Percentiles rank a stretch among this genome's conserved stretches.
These are phyloP conservation scores for Cairneyella variabilis DNA, from an alignment of 495 filamentous ascomycete genomes.

Conservation along the genomic window DNA sequence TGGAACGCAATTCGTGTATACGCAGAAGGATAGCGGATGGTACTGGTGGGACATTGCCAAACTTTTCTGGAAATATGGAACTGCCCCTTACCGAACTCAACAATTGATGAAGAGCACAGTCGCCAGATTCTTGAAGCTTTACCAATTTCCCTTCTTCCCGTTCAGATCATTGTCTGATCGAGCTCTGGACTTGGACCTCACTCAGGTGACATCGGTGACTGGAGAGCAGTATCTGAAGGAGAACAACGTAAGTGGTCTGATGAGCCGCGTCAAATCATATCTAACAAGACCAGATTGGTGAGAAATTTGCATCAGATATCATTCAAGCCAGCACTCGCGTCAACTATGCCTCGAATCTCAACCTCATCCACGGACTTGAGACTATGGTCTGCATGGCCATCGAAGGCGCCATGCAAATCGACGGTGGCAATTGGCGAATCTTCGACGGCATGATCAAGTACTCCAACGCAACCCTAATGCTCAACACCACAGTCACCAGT, in stretches of 20 bases:
- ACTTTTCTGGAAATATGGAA: slow-evolving; percentile 81
- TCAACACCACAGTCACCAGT: slow-evolving; percentile 68
- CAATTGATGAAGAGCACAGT: slow-evolving; percentile 69
- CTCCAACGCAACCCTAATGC: slow-evolving; percentile 52
- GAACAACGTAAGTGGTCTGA: slow-evolving; percentile 47
- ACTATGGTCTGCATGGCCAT: slow-evolving; percentile 94
- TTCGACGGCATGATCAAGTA: slow-evolving; percentile 75
- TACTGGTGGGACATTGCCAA: slow-evolving; percentile 79
- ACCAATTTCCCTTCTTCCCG: slow-evolving; percentile 77
- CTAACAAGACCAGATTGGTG: slow-evolving; percentile 44
- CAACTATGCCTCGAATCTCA: slow-evolving; percentile 91
- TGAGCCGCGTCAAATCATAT: background rate
- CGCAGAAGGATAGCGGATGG: slow-evolving; percentile 47
- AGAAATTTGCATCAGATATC: slow-evolving; percentile 72
- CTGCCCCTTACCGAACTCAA: slow-evolving; percentile 69
- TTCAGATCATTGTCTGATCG: slow-evolving; percentile 69
- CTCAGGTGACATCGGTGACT: slow-evolving; percentile 59
- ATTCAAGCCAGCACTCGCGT: slow-evolving; percentile 91
- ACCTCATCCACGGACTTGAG: slow-evolving; percentile 80
- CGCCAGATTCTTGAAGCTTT: slow-evolving; percentile 73
- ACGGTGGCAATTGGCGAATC: slow-evolving; percentile 93
- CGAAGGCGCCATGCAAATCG: slow-evolving; percentile 72
- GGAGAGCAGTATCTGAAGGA: slow-evolving; percentile 64
- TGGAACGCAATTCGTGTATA: slow-evolving; percentile 71
- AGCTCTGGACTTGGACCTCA: slow-evolving; percentile 61